These are phyloP conservation scores for Infundibulicybe gibba DNA, from an alignment of 768 basidiomycete genomes.

Conservation along the genomic window DNA sequence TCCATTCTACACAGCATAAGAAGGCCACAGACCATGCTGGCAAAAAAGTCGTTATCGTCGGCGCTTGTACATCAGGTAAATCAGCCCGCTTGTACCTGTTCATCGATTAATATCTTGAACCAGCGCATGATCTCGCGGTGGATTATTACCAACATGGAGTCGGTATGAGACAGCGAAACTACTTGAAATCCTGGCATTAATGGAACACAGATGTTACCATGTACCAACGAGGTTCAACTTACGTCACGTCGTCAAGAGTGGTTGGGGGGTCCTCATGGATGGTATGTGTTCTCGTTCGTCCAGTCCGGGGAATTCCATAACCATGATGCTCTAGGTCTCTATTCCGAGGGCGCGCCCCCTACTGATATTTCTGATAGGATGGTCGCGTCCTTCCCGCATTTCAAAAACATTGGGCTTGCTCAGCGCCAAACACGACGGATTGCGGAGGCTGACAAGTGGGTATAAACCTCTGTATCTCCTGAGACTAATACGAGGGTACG, in stretches of 20 bases:
- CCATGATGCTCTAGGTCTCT: constrained; percentile 23
- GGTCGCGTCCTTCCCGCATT: constrained; percentile 42
- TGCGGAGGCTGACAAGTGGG: constrained; percentile 54
- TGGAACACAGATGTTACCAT: not conserved
- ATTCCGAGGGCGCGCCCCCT: constrained; percentile 45
- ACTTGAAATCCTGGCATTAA: not conserved
- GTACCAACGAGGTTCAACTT: not conserved
- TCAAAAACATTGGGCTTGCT: constrained; percentile 20
- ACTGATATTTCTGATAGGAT: constrained; percentile 48
- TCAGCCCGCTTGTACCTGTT: not conserved
- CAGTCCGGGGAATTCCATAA: not conserved
- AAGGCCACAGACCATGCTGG: not conserved
- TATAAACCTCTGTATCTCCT: not conserved
- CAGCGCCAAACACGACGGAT: constrained; percentile 34
- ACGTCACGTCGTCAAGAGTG: not conserved
- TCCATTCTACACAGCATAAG: not conserved
- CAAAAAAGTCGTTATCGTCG: not conserved
- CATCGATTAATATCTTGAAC: not conserved
- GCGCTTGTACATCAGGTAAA: not conserved
- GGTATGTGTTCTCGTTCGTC: not conserved
- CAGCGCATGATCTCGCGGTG: not conserved
- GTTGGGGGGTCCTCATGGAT: not conserved
- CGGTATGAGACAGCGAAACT: not conserved
- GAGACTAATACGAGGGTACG: not conserved
- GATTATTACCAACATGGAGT: not conserved